These are phyloP conservation scores for Calonectria henricotiae DNA, from an alignment of 2,329 filamentous ascomycete species.

Conservation along the genomic window DNA sequence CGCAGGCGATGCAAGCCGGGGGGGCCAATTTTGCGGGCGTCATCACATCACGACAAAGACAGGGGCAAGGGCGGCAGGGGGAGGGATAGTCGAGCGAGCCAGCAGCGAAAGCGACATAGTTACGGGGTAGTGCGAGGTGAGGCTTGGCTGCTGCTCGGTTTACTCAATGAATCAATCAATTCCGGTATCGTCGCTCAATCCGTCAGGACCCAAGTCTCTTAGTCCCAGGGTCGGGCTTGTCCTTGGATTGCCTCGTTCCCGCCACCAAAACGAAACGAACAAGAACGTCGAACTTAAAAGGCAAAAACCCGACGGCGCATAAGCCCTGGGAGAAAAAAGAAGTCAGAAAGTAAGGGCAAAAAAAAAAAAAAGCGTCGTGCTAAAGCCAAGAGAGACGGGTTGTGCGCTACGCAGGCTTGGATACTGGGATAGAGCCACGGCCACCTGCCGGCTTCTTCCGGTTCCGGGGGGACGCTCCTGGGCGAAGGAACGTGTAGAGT, in stretches of 20 bases:
- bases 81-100: background rate
- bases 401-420: background rate
- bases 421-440: conserved; percentile 13
- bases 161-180: conserved; percentile 19
- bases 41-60: conserved; percentile 39
- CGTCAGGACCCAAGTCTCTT: background rate
- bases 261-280: conserved; percentile 20
- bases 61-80: conserved; percentile 25
- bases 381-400: background rate
- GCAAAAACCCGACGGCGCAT: conserved; percentile 14
- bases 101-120: conserved; percentile 20
- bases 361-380: conserved; percentile 4
- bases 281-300: conserved; percentile 9
- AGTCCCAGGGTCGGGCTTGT: conserved; percentile 27
- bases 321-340: conserved; percentile 16
- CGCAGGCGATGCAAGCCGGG: conserved; percentile 25
- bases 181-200: conserved; percentile 11
- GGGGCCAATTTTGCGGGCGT: conserved; percentile 47
- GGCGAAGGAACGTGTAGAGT: conserved; percentile 24
- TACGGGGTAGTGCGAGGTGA: conserved; percentile 12
- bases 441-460: conserved; percentile 25
- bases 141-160: conserved; percentile 23
- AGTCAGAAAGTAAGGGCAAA: background rate
- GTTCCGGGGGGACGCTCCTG: conserved; percentile 26
- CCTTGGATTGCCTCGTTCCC: conserved; percentile 25